These are phyloP conservation scores for Fusarium mexicanum DNA, from an alignment of 2,329 filamentous ascomycete species.

Conservation along the genomic window DNA sequence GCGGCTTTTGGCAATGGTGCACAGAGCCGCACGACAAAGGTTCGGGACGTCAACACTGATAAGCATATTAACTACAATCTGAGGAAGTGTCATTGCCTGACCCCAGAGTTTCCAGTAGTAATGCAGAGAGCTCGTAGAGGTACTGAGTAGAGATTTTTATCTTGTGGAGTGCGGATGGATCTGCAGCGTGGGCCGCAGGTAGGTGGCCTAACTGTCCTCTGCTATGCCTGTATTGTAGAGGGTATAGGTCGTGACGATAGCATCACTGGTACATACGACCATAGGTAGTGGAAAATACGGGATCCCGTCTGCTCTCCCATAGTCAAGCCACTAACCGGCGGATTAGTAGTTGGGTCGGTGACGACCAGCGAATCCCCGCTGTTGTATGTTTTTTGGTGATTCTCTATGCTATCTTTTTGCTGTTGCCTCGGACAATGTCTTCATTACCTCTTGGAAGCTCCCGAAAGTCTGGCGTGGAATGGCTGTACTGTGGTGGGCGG, in stretches of 20 bases:
- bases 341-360: constrained; percentile 24
- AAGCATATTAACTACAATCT: too few species aligned
- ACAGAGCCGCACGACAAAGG: neutral
- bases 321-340: constrained; percentile 21
- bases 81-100: neutral
- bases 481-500: neutral
- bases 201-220: neutral
- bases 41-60: neutral
- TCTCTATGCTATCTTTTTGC: neutral
- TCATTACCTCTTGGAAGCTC: too few species aligned
- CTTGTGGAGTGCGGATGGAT: too few species aligned
- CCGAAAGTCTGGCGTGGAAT: accelerated
- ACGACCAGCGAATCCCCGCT: constrained; percentile 22
- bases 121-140: too few species aligned
- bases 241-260: accelerated
- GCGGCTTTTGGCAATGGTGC: neutral
- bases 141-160: neutral
- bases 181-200: neutral
- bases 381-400: constrained; percentile 10
- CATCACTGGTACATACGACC: neutral
- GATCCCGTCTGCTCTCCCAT: constrained; percentile 23
- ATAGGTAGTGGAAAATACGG: constrained; percentile 22
- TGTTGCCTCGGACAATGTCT: neutral
- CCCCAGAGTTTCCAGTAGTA: too few species aligned
- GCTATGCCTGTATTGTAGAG: accelerated